A percentile compares a stretch with the other conserved stretches of the same genome.
phyloP scores from a whole-genome alignment of 805 yeast genomes.

The Wickerhamiella kazuoi region DNA sequence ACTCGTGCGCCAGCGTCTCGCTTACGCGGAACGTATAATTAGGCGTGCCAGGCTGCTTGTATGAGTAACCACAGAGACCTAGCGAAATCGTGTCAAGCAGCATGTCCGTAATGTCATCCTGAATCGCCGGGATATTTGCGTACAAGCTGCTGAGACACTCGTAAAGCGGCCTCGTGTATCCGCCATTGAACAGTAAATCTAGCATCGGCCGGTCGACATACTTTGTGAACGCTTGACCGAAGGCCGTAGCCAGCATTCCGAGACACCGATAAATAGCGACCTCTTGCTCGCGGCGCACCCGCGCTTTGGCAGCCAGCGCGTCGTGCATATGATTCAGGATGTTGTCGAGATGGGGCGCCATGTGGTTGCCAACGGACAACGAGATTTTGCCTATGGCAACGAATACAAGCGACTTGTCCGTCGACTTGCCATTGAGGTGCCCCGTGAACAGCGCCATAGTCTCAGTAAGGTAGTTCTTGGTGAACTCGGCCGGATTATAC shows the following conservation, averaged over 20 bases:
- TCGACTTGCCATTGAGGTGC: slow-evolving; percentile 45
- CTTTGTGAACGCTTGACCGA: slow-evolving; percentile 85
- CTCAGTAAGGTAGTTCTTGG: slow-evolving; percentile 62
- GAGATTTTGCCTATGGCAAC: slow-evolving; percentile 75
- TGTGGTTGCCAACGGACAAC: slow-evolving; percentile 54
- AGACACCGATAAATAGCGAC: slow-evolving; percentile 79
- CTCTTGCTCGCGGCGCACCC: slow-evolving; percentile 52
- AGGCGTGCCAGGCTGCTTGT: slow-evolving; percentile 76
- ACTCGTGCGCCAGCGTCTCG: slow-evolving; percentile 41
- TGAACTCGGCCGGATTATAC: slow-evolving; percentile 58
- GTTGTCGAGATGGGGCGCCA: slow-evolving; percentile 75
- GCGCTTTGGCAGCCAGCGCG: slow-evolving; percentile 42
- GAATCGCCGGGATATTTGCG: slow-evolving; percentile 61
- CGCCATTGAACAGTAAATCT: slow-evolving; percentile 63
- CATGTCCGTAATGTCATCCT: slow-evolving; percentile 51
- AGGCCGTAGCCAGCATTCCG: slow-evolving; percentile 69
- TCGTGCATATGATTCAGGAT: slow-evolving; percentile 72
- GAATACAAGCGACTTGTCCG: slow-evolving; percentile 52
- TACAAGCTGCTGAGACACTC: slow-evolving; percentile 52
- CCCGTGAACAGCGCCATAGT: slow-evolving; percentile 60
- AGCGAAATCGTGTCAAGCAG: slow-evolving; percentile 53
- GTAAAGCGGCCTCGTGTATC: slow-evolving; percentile 69
- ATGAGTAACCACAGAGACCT: slow-evolving; percentile 65
- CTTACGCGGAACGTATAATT: slow-evolving; percentile 27
- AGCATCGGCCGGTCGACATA: slow-evolving; percentile 67